Conservation (phyloP, 352 stramenopile species). For the Pythium dissimile region DNA sequence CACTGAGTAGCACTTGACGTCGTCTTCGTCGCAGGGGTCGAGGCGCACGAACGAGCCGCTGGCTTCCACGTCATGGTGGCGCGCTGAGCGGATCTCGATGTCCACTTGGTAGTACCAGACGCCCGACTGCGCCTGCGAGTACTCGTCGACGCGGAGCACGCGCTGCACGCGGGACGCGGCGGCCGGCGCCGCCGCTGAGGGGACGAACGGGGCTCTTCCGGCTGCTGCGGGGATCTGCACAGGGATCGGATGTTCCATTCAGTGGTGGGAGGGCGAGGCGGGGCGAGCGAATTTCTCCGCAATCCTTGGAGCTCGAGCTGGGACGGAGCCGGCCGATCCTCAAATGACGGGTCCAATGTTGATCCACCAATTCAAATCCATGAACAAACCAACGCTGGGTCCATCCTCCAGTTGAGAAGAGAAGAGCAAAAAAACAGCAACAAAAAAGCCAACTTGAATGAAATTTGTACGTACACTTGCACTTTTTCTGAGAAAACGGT, state of each 20-base stretch:
- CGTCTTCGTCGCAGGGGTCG: slow-evolving; percentile 25
- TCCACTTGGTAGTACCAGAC: slow-evolving; percentile 76
- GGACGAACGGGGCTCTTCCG: background rate
- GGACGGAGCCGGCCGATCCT: background rate
- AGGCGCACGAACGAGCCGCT: slow-evolving; percentile 9
- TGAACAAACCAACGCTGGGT: slow-evolving; percentile 6
- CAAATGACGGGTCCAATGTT: background rate
- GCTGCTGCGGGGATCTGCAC: background rate
- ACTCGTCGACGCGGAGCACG: slow-evolving; percentile 42
- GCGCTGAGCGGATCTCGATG: slow-evolving; percentile 32
- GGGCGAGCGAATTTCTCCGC: background rate
- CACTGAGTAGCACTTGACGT: slow-evolving; percentile 55
- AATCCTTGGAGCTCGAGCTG: background rate
- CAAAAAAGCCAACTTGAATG: background rate
- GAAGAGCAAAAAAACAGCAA: background rate
- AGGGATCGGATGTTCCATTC: slow-evolving; percentile 2
- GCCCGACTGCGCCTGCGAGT: slow-evolving; percentile 40
- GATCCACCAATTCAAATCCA: too few species aligned
- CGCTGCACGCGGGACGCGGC: slow-evolving; percentile 12
- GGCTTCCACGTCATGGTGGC: slow-evolving; percentile 9
- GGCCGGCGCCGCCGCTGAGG: background rate
- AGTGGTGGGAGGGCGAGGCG: background rate
- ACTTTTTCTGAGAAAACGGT: background rate
- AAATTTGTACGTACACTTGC: slow-evolving; percentile 10
- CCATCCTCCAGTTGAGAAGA: slow-evolving; percentile 1